phyloP scores from a whole-genome alignment of 2,329 filamentous ascomycete species.

The Penicillium sp. region DNA sequence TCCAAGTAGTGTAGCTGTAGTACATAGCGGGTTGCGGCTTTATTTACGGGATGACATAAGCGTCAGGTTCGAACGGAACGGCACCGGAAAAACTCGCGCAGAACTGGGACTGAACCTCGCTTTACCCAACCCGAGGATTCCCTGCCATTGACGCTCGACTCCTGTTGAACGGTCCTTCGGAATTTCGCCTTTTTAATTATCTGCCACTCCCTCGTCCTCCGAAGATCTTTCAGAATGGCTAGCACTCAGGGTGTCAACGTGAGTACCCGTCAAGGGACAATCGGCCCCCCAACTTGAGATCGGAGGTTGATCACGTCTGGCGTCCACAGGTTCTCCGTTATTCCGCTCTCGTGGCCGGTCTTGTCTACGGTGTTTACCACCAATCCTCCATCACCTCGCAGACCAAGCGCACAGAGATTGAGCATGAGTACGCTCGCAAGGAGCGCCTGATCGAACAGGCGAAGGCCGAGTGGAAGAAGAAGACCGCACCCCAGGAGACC shows the following conservation, averaged over 20 bases:
- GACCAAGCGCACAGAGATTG: conserved; percentile 62
- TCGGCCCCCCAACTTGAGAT: conserved; percentile 15
- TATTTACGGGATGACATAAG: conserved; percentile 40
- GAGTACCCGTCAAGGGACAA: conserved; percentile 26
- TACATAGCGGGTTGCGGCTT: conserved; percentile 14
- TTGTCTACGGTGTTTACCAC: conserved; percentile 95
- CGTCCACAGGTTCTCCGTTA: conserved; percentile 81
- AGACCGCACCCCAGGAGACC: conserved; percentile 52
- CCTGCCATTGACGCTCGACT: conserved; percentile 38
- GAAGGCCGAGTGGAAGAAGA: conserved; percentile 83
- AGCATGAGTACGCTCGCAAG: conserved; percentile 87
- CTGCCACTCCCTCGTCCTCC: conserved; percentile 35
- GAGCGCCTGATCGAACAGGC: conserved; percentile 85
- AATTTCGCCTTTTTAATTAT: conserved; percentile 22
- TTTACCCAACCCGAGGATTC: conserved; percentile 27
- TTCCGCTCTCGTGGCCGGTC: conserved; percentile 82
- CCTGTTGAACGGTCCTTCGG: conserved; percentile 29
- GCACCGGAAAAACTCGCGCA: conserved; percentile 42
- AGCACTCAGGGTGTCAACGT: conserved; percentile 63
- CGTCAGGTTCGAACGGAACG: conserved; percentile 22
- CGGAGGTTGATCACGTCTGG: conserved; percentile 15
- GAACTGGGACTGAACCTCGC: conserved; percentile 35
- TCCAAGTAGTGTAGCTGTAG: conserved; percentile 11
- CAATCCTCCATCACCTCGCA: conserved; percentile 71
- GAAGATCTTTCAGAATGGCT: conserved; percentile 52